Evolutionary conservation across 2,329 filamentous ascomycete species (phyloP).

Genomic region (Colletotrichum sublineola): DNA sequence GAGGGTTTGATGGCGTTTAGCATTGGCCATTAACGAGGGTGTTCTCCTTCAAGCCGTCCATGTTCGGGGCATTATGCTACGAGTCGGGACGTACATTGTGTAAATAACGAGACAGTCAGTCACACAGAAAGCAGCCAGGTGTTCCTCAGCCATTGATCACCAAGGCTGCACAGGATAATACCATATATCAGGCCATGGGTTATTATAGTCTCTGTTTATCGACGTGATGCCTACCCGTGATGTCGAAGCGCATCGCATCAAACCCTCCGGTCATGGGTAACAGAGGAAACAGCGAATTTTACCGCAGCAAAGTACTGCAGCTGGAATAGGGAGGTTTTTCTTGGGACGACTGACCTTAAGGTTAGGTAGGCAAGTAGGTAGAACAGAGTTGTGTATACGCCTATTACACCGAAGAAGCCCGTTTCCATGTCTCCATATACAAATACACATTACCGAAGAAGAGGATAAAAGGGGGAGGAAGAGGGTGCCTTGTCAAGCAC

Average conservation of each 20-base stretch:
- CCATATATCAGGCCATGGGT: background rate
- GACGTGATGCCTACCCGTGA: background rate
- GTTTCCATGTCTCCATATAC: constrained; percentile 32
- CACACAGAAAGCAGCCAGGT: constrained; percentile 6
- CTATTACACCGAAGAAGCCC: constrained; percentile 35
- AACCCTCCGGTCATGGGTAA: too few species aligned
- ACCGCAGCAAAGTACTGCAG: background rate
- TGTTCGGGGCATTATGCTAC: background rate
- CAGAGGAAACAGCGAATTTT: background rate
- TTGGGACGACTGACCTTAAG: background rate
- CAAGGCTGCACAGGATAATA: constrained; percentile 6
- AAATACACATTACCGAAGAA: constrained; percentile 40
- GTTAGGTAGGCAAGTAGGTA: background rate
- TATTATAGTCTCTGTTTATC: too few species aligned
- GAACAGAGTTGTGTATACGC: constrained; percentile 35
- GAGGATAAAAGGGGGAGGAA: too few species aligned
- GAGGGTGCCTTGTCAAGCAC: background rate
- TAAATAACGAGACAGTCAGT: constrained; percentile 17
- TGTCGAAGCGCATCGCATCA: too few species aligned
- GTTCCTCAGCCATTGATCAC: background rate
- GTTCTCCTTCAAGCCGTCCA: constrained; percentile 6
- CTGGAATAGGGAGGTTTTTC: background rate
- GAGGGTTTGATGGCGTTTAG: constrained; percentile 36
- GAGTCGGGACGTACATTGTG: constrained; percentile 15
- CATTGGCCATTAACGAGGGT: constrained; percentile 17